These are phyloP conservation scores for Entomortierella parvispora DNA, from an alignment of 192 early-diverging fungal genomes.

Conservation along the genomic window DNA sequence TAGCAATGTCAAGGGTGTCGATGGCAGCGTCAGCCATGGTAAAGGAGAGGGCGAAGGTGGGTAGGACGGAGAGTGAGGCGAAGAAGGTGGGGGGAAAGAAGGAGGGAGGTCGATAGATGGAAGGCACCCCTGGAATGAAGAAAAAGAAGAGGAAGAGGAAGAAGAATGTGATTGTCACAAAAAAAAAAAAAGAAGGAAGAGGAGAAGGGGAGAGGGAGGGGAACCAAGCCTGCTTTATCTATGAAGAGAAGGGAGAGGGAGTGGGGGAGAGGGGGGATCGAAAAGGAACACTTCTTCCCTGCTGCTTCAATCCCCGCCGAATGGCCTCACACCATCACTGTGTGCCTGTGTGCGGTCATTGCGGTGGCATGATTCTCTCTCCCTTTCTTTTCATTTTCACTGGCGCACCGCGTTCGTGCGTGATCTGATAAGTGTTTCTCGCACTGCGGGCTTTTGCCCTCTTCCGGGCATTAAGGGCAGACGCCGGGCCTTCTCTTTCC, in stretches of 20 bases:
- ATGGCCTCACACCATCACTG: too few species aligned
- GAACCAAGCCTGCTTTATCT: not conserved
- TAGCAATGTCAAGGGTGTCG: conserved; percentile 60
- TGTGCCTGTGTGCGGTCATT: too few species aligned
- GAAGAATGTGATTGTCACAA: too few species aligned
- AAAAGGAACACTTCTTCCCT: too few species aligned
- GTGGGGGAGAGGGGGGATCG: not conserved
- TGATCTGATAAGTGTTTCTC: too few species aligned
- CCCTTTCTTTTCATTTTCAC: too few species aligned
- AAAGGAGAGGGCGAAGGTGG: not conserved
- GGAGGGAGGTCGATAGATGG: not conserved
- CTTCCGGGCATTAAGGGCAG: too few species aligned
- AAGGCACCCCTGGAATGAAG: not conserved
- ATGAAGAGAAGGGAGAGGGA: not conserved
- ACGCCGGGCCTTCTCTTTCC: too few species aligned
- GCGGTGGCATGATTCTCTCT: too few species aligned
- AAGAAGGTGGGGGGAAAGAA: not conserved
- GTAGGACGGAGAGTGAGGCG: not conserved
- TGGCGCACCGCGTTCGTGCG: too few species aligned
- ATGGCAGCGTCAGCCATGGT: conserved; percentile 52
- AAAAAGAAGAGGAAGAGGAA: not conserved
- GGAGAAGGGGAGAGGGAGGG: not conserved
- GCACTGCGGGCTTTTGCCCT: too few species aligned
- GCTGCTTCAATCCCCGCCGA: too few species aligned
- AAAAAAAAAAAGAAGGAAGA: not conserved